phyloP scores from a whole-genome alignment of 2,329 filamentous ascomycete genomes.

The Ophiostoma piceae region DNA sequence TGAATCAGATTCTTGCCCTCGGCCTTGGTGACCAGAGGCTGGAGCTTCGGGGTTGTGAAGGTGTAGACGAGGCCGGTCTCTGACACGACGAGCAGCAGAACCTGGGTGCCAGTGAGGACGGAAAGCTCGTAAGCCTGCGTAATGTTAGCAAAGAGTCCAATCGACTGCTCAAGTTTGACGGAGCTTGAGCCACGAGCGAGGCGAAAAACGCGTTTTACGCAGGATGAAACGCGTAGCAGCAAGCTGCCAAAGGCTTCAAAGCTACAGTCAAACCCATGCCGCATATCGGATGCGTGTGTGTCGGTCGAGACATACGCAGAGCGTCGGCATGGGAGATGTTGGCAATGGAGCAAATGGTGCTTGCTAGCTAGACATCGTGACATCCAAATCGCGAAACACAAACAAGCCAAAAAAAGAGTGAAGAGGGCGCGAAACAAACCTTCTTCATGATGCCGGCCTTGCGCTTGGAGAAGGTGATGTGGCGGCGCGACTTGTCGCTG shows the following conservation, averaged over 20 bases:
- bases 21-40: conserved; percentile 94
- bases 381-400: not conserved
- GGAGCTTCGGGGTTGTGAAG: conserved; percentile 96
- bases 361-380: not conserved
- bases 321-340: not conserved
- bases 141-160: conserved; percentile 18
- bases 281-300: not conserved
- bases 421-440: conserved; percentile 47
- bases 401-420: not conserved
- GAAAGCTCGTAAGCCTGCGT: conserved; percentile 84
- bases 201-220: not conserved
- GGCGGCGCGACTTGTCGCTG: conserved; percentile 97
- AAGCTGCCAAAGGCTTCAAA: not conserved
- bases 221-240: not conserved
- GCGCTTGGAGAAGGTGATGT: conserved; percentile 99
- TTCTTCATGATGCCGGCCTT: conserved; percentile 99
- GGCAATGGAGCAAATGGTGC: not conserved
- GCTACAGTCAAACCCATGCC: not conserved
- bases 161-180: not conserved
- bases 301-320: not conserved
- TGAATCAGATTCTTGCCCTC: conserved; percentile 99
- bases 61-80: conserved; percentile 97
- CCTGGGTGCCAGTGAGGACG: conserved; percentile 95
- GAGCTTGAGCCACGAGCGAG: not conserved
- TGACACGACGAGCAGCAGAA: conserved; percentile 90